These are phyloP conservation scores for Neurospora sublineolata DNA, from an alignment of 495 filamentous ascomycete species.

Conservation along the genomic window DNA sequence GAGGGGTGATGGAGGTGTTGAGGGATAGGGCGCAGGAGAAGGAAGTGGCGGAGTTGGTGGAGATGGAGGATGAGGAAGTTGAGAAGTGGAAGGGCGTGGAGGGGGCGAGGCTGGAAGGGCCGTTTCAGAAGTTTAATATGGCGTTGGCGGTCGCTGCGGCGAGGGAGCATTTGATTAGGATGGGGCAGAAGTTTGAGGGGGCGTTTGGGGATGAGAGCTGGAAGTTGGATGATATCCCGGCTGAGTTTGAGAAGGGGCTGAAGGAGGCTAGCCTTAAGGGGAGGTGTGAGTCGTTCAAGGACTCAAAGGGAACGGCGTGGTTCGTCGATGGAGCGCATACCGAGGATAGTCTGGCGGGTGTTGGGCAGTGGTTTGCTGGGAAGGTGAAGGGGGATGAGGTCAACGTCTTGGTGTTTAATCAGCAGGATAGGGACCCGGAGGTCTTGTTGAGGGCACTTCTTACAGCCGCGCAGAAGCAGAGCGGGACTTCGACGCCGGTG, in stretches of 20 bases:
- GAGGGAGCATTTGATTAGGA: conserved; percentile 23
- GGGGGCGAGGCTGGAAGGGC: conserved; percentile 24
- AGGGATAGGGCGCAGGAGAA: conserved; percentile 28
- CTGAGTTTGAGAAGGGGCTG: conserved; percentile 54
- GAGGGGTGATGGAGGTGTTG: conserved; percentile 27
- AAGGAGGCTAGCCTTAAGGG: conserved; percentile 55
- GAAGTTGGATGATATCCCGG: conserved; percentile 13
- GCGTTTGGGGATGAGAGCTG: conserved; percentile 8
- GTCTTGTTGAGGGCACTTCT: conserved; percentile 45
- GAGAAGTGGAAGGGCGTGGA: conserved; percentile 26
- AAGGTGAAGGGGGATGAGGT: conserved; percentile 19
- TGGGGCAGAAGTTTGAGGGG: conserved; percentile 10
- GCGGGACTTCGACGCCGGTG: not conserved
- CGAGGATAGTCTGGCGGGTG: conserved; percentile 60
- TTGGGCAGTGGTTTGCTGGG: conserved; percentile 60
- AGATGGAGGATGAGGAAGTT: conserved; percentile 23
- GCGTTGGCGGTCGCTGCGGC: conserved; percentile 30
- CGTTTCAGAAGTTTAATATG: conserved; percentile 35
- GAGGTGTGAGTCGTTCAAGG: conserved; percentile 58
- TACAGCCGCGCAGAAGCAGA: conserved; percentile 7
- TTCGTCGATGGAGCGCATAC: conserved; percentile 88
- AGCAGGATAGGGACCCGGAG: conserved; percentile 67
- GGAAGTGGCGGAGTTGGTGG: conserved; percentile 15
- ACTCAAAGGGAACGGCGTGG: conserved; percentile 50
- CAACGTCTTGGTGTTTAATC: conserved; percentile 76